phyloP scores from a whole-genome alignment of 371 early-diverging fungal genomes.

The Lichtheimia ramosa region DNA sequence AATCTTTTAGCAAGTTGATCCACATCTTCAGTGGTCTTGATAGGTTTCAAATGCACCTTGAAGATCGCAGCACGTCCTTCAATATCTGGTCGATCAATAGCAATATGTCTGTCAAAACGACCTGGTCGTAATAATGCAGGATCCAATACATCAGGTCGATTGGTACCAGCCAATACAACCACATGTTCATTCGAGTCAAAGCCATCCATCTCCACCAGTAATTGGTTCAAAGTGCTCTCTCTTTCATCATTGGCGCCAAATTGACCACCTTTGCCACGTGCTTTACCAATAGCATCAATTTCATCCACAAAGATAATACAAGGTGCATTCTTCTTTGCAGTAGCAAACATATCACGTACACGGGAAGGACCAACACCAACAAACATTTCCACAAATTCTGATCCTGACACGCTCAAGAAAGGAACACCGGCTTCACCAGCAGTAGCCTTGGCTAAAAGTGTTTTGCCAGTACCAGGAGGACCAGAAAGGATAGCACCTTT shows the following conservation, averaged over 20 bases:
- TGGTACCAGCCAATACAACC: slow-evolving; percentile 93
- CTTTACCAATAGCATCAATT: slow-evolving; percentile 99
- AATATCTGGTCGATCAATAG: slow-evolving; percentile 96
- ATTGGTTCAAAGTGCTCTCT: slow-evolving; percentile 96
- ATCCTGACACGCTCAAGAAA: slow-evolving; percentile 97
- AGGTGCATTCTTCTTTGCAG: slow-evolving; percentile 96
- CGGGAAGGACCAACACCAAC: slow-evolving; percentile 98
- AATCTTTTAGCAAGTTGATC: slow-evolving; percentile 78
- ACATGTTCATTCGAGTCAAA: slow-evolving; percentile 91
- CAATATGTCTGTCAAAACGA: slow-evolving; percentile 98
- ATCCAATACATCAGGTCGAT: slow-evolving; percentile 91
- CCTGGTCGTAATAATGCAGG: slow-evolving; percentile 95
- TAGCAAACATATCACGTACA: slow-evolving; percentile 96
- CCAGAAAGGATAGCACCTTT: slow-evolving; percentile 97
- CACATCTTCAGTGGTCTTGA: slow-evolving; percentile 64
- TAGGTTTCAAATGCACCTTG: slow-evolving; percentile 93
- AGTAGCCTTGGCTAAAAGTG: slow-evolving; percentile 97
- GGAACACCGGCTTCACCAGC: slow-evolving; percentile 99
- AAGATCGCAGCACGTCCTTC: slow-evolving; percentile 94
- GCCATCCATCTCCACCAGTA: slow-evolving; percentile 99
- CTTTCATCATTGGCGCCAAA: slow-evolving; percentile 97
- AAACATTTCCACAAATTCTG: slow-evolving; percentile 99
- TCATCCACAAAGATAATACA: slow-evolving; percentile 99
- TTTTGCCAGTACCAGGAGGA: slow-evolving; percentile 99
- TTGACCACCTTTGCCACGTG: slow-evolving; percentile 90